Conservation (phyloP, 2,329 filamentous ascomycete genomes). For the Neofusicoccum sp. region DNA sequence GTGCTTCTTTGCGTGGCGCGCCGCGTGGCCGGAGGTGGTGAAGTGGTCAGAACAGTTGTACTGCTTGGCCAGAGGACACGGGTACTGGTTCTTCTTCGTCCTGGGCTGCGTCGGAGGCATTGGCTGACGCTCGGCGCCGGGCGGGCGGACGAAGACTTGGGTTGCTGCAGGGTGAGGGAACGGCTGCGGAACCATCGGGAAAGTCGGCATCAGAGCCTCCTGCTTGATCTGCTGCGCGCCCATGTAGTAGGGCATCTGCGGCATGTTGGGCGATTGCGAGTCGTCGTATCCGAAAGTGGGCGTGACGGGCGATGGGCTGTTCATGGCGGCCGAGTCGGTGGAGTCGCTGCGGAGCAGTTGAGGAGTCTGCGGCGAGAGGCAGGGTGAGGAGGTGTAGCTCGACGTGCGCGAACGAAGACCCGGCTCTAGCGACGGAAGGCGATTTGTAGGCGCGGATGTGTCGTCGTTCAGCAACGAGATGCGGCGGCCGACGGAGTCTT, state of each 20-base stretch:
- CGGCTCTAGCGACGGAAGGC: slow-evolving; percentile 36
- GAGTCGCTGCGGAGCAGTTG: slow-evolving; percentile 47
- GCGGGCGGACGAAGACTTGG: slow-evolving; percentile 1
- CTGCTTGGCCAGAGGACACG: slow-evolving; percentile 69
- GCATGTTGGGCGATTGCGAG: background rate
- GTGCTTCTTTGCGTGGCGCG: slow-evolving; percentile 80
- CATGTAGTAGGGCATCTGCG: slow-evolving; percentile 15
- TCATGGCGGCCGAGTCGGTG: slow-evolving; percentile 44
- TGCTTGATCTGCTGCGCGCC: background rate
- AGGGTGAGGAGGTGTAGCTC: slow-evolving; percentile 47
- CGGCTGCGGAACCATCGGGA: slow-evolving; percentile 11
- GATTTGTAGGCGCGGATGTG: slow-evolving; percentile 28
- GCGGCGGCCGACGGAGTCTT: slow-evolving; percentile 49
- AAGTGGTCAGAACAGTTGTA: slow-evolving; percentile 76
- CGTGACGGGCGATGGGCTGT: slow-evolving; percentile 48
- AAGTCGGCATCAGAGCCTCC: background rate
- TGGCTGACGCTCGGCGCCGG: slow-evolving; percentile 36
- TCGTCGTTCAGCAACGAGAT: slow-evolving; percentile 52
- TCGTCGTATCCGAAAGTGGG: slow-evolving; percentile 37
- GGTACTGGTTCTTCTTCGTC: slow-evolving; percentile 65
- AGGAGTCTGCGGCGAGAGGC: slow-evolving; percentile 47
- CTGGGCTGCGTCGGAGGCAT: slow-evolving; percentile 44
- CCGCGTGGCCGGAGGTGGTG: slow-evolving; percentile 82
- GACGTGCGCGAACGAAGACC: slow-evolving; percentile 39
- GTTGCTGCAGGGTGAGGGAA: slow-evolving; percentile 17